These are phyloP conservation scores for Aristolochia fimbriata DNA, from an alignment of 164 flowering plant genomes.

Conservation along the genomic window DNA sequence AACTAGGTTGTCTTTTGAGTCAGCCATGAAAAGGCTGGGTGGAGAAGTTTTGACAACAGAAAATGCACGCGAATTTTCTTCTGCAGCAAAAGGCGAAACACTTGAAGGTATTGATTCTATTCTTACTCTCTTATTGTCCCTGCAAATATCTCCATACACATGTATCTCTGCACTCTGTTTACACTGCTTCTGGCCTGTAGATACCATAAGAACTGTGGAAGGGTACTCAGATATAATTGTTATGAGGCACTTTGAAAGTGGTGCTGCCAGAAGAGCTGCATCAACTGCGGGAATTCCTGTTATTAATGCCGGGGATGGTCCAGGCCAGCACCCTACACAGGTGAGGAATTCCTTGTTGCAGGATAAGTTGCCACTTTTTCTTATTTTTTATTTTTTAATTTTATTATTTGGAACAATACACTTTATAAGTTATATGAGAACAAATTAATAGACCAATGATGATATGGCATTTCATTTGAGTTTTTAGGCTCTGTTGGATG, in stretches of 20 bases:
- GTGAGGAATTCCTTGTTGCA: conserved; percentile 8
- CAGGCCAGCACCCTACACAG: conserved; percentile 98
- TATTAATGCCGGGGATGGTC: conserved; percentile 99
- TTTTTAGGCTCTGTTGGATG: conserved; percentile 85
- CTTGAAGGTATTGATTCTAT: conserved; percentile 59
- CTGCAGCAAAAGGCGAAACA: conserved; percentile 98
- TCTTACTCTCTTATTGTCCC: background rate
- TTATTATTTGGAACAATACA: too few species aligned
- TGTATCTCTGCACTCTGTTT: background rate
- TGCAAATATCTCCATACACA: background rate
- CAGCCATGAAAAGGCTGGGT: conserved; percentile 95
- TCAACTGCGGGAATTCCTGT: conserved; percentile 75
- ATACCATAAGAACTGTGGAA: conserved; percentile 89
- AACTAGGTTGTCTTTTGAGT: conserved; percentile 93
- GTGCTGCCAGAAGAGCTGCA: conserved; percentile 91
- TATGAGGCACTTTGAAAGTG: conserved; percentile 98
- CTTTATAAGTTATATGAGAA: background rate
- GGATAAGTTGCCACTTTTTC: too few species aligned
- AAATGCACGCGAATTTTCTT: conserved; percentile 95
- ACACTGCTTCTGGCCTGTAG: conserved; percentile 31
- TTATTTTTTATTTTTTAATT: too few species aligned
- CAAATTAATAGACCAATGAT: too few species aligned
- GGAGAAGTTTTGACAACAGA: conserved; percentile 98
- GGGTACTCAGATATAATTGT: conserved; percentile 95
- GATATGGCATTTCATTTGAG: too few species aligned